A percentile compares a stretch with the other conserved stretches of the same genome.
phyloP scores from a whole-genome alignment of 352 stramenopile species.

The Pythium chondricola region DNA sequence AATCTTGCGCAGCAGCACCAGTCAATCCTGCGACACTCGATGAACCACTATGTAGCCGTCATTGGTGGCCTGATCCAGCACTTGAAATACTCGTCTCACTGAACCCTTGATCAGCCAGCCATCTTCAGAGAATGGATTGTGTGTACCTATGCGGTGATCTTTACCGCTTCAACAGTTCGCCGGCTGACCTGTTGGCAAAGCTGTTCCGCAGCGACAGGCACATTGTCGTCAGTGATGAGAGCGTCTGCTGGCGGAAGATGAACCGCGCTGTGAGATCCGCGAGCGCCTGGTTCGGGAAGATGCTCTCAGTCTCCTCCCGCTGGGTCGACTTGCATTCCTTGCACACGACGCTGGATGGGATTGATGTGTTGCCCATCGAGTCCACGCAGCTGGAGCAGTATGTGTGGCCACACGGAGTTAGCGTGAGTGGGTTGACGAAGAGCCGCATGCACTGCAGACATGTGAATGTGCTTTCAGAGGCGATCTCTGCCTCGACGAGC shows the following conservation, averaged over 20 bases:
- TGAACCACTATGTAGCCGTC: too few species aligned
- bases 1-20: too few species aligned
- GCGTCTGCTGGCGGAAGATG: constrained; percentile 63
- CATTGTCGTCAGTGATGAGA: constrained; percentile 57
- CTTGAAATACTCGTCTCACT: too few species aligned
- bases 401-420: constrained; percentile 66
- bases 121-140: too few species aligned
- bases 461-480: constrained; percentile 71
- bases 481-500: constrained; percentile 59
- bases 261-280: constrained; percentile 69
- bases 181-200: constrained; percentile 32
- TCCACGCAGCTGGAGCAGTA: constrained; percentile 55
- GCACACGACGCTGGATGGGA: constrained; percentile 45
- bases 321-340: constrained; percentile 31
- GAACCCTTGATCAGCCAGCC: too few species aligned
- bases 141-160: too few species aligned
- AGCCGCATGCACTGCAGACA: constrained; percentile 69
- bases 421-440: constrained; percentile 56
- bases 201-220: constrained; percentile 62
- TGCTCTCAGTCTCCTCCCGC: constrained; percentile 29
- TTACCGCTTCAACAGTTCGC: too few species aligned
- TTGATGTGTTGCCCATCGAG: constrained; percentile 24
- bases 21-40: too few species aligned
- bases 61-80: too few species aligned
- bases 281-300: constrained; percentile 65